phyloP scores from a whole-genome alignment of 306 rosid genomes.

The Delonix regia region DNA sequence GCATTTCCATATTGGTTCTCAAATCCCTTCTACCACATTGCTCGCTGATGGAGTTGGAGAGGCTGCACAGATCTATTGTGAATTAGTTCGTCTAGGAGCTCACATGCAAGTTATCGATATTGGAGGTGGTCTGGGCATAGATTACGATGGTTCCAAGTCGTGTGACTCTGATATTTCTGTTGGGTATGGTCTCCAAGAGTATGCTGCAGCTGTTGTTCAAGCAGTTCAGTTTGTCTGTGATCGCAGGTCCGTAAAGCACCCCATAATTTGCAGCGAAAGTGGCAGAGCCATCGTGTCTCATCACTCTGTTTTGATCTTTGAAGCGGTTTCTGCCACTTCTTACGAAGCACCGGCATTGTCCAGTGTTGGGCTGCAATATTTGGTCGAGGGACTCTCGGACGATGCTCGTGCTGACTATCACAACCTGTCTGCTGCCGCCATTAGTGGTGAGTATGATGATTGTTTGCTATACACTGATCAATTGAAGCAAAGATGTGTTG shows the following conservation, averaged over 20 bases:
- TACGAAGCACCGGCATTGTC: conserved; percentile 49
- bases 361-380: conserved; percentile 45
- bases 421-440: conserved; percentile 60
- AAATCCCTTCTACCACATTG: conserved; percentile 78
- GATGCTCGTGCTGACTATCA: conserved; percentile 61
- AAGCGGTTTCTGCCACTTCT: conserved; percentile 55
- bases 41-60: conserved; percentile 80
- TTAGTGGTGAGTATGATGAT: conserved; percentile 58
- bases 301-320: conserved; percentile 79
- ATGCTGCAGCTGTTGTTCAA: conserved; percentile 79
- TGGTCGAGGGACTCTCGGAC: conserved; percentile 70
- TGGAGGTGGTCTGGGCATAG: conserved; percentile 95
- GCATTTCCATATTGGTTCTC: conserved; percentile 97
- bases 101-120: conserved; percentile 79
- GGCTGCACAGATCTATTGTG: conserved; percentile 95
- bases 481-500: conserved; percentile 70
- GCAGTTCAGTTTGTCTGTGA: conserved; percentile 66
- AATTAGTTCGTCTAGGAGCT: conserved; percentile 85
- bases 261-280: conserved; percentile 78
- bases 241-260: conserved; percentile 70
- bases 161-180: conserved; percentile 76
- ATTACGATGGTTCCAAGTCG: conserved; percentile 91
- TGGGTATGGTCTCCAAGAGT: conserved; percentile 71
- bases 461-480: conserved; percentile 70
- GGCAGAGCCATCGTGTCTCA: conserved; percentile 90